phyloP scores from a whole-genome alignment of 2,329 filamentous ascomycete species.

The Pyrenophora teres region DNA sequence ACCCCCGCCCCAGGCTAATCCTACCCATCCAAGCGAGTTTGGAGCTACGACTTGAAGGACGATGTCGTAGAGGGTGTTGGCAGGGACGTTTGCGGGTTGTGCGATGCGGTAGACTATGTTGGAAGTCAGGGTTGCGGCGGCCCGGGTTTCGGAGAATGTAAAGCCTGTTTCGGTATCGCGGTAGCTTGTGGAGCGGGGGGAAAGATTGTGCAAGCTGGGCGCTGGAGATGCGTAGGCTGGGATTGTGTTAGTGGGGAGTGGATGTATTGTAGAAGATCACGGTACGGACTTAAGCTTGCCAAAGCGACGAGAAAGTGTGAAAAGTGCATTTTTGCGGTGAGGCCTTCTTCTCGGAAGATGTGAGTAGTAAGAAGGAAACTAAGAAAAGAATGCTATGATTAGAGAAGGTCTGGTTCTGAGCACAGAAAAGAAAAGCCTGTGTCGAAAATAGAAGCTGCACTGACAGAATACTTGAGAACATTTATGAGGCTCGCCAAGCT shows the following conservation, averaged over 20 bases:
- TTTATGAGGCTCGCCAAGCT: slow-evolving; percentile 30
- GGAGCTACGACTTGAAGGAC: slow-evolving; percentile 39
- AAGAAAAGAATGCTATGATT: background rate
- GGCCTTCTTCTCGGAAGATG: background rate
- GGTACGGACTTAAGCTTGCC: slow-evolving; percentile 24
- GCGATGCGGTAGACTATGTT: slow-evolving; percentile 40
- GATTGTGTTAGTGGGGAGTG: background rate
- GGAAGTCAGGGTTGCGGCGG: slow-evolving; percentile 30
- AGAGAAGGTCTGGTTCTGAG: no score
- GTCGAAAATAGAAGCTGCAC: slow-evolving; percentile 15
- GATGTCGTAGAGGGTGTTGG: slow-evolving; percentile 29
- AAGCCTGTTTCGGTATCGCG: slow-evolving; percentile 40
- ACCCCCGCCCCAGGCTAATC: slow-evolving; percentile 38
- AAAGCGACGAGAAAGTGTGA: slow-evolving; percentile 24
- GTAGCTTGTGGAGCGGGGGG: slow-evolving; percentile 22
- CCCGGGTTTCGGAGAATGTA: slow-evolving; percentile 40
- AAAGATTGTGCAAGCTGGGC: slow-evolving; percentile 1
- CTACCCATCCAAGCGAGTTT: slow-evolving; percentile 35
- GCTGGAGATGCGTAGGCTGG: slow-evolving; percentile 26
- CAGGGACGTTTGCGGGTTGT: slow-evolving; percentile 25
- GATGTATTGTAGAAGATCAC: background rate
- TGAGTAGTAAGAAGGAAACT: background rate
- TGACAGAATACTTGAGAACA: slow-evolving; percentile 25
- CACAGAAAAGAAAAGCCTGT: slow-evolving; percentile 1
- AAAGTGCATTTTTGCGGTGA: slow-evolving; percentile 25